Conservation (phyloP, 1,139 yeast species). For the Pichia sp. region DNA sequence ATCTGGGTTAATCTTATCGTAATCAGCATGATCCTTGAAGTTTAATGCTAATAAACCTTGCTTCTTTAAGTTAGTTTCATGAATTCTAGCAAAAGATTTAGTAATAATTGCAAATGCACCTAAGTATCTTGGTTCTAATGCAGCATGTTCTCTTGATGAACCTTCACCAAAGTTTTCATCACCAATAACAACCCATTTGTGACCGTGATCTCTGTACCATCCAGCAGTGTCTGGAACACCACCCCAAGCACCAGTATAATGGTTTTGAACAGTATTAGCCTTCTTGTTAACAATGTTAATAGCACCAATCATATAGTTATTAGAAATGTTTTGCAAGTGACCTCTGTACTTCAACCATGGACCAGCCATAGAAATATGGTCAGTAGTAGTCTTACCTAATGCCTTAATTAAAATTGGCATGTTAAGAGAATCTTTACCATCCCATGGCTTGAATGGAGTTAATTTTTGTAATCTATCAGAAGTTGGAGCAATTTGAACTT, state of each 20-base stretch:
- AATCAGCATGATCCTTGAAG: conserved; percentile 82
- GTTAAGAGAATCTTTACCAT: conserved; percentile 86
- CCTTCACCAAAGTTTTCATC: conserved; percentile 99
- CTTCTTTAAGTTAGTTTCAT: conserved; percentile 90
- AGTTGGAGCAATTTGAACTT: conserved; percentile 74
- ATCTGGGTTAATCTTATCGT: conserved; percentile 87
- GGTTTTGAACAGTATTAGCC: conserved; percentile 88
- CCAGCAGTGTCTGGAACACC: conserved; percentile 97
- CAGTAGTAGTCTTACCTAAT: conserved; percentile 97
- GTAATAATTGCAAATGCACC: conserved; percentile 98
- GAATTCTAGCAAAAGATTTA: conserved; percentile 97
- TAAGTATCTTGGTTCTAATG: conserved; percentile 97
- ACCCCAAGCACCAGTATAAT: conserved; percentile 82
- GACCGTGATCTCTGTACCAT: conserved; percentile 88
- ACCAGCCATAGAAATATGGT: conserved; percentile 99
- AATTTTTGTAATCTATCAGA: conserved; percentile 86
- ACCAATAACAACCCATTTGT: conserved; percentile 96
- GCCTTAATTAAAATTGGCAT: conserved; percentile 96
- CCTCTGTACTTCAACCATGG: conserved; percentile 99
- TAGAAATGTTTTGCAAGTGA: conserved; percentile 97
- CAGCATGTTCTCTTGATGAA: conserved; percentile 99
- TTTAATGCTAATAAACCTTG: conserved; percentile 97
- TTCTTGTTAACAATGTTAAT: conserved; percentile 94
- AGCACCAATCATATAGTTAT: conserved; percentile 99
- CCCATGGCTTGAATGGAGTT: conserved; percentile 91